phyloP scores from a whole-genome alignment of 257 asterid genomes.

The Asclepias syriaca region DNA sequence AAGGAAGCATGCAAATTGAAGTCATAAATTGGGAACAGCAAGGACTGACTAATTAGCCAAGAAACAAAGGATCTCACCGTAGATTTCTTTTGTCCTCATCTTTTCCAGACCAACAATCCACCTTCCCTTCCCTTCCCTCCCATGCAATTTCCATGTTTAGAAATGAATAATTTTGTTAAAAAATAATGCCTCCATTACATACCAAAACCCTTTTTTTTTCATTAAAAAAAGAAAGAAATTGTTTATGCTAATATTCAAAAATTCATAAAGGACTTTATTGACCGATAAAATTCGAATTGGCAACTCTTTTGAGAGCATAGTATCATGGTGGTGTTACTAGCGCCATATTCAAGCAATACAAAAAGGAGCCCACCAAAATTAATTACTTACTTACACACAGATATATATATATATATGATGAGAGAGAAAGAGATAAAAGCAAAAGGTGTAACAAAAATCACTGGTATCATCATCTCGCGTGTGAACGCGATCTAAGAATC shows the following conservation, averaged over 20 bases:
- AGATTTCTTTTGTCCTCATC: conserved; percentile 63
- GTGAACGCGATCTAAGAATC: conserved; percentile 32
- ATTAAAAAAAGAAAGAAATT: too few species aligned
- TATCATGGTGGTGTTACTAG: conserved; percentile 23
- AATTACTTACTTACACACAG: too few species aligned
- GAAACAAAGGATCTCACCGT: conserved; percentile 53
- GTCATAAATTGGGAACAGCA: conserved; percentile 3
- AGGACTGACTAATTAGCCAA: conserved; percentile 36
- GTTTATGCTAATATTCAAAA: too few species aligned
- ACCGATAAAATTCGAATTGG: conserved; percentile 8
- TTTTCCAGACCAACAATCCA: conserved; percentile 61
- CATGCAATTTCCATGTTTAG: too few species aligned
- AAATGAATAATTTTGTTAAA: too few species aligned
- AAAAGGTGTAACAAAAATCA: conserved; percentile 4
- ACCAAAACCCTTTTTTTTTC: too few species aligned
- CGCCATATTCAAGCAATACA: conserved; percentile 26
- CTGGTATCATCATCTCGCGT: conserved; percentile 23
- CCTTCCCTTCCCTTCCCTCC: neutral
- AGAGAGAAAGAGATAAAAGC: conserved; percentile 2
- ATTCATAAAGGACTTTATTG: conserved; percentile 11
- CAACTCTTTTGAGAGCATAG: conserved; percentile 5
- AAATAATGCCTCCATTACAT: too few species aligned
- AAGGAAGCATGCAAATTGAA: neutral
- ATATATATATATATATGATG: neutral
- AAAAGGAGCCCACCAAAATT: conserved; percentile 23